Conservation (phyloP, 805 yeast genomes). For the Saturnispora diversa region DNA sequence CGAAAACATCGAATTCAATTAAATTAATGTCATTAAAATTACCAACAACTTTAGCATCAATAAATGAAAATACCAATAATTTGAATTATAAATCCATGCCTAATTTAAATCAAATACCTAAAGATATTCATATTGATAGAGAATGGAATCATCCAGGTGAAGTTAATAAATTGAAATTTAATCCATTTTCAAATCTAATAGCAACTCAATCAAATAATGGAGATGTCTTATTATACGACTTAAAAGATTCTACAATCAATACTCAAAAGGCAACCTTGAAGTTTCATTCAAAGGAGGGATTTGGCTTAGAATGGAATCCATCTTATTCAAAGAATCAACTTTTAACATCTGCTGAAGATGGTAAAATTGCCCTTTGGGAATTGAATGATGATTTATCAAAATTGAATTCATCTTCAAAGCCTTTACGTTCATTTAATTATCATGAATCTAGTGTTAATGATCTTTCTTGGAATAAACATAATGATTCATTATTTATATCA, state of each 20-base stretch:
- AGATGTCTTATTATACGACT: constrained; percentile 37
- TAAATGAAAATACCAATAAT: constrained; percentile 9
- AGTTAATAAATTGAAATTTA: constrained; percentile 52
- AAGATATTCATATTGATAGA: constrained; percentile 37
- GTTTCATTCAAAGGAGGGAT: constrained; percentile 60
- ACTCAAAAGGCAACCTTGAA: constrained; percentile 30
- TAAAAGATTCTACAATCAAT: constrained; percentile 17
- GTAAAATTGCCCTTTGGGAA: constrained; percentile 67
- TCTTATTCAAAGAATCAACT: constrained; percentile 32
- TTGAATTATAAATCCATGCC: constrained; percentile 13
- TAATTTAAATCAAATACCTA: constrained; percentile 21
- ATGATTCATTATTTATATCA: constrained; percentile 49
- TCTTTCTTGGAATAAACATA: constrained; percentile 45
- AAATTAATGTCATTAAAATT: constrained; percentile 37
- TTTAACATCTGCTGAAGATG: constrained; percentile 59
- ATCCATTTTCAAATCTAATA: constrained; percentile 40
- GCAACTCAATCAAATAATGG: constrained; percentile 53
- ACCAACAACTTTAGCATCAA: constrained; percentile 44
- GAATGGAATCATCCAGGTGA: constrained; percentile 60
- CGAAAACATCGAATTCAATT: constrained; percentile 38
- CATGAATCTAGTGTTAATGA: constrained; percentile 61
- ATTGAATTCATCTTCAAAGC: constrained; percentile 26
- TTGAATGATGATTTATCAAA: constrained; percentile 21
- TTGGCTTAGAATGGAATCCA: constrained; percentile 62
- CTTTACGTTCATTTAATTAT: constrained; percentile 39